phyloP scores from a whole-genome alignment of 2,329 filamentous ascomycete species.

The Cladophialophora exuberans region DNA sequence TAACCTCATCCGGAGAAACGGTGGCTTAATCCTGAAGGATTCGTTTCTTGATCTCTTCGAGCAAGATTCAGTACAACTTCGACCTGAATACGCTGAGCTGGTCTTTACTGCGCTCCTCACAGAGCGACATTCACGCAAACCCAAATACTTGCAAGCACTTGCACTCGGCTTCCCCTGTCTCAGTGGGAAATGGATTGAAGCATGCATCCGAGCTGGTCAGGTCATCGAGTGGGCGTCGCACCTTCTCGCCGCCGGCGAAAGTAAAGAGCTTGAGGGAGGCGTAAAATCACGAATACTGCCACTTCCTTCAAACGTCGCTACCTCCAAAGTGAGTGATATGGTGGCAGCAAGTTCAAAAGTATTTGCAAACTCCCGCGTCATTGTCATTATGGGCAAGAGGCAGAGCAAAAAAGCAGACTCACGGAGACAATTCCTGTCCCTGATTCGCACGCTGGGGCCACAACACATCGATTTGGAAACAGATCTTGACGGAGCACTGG shows the following conservation, averaged over 20 bases:
- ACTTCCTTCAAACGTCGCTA: conserved; percentile 42
- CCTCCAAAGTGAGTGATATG: conserved; percentile 60
- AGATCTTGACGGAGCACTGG: conserved; percentile 67
- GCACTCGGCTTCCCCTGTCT: conserved; percentile 87
- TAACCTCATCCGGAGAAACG: conserved; percentile 68
- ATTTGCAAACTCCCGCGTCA: conserved; percentile 66
- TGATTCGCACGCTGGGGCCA: conserved; percentile 78
- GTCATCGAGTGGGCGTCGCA: conserved; percentile 79
- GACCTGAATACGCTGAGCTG: conserved; percentile 54
- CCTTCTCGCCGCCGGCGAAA: conserved; percentile 82
- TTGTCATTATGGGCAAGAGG: conserved; percentile 73
- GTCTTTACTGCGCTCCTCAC: conserved; percentile 87
- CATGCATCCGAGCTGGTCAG: conserved; percentile 65
- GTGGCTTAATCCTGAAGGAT: conserved; percentile 70
- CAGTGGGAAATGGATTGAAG: conserved; percentile 76
- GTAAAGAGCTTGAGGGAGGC: conserved; percentile 73
- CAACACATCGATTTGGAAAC: conserved; percentile 65
- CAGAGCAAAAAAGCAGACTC: conserved; percentile 64
- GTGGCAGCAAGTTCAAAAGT: conserved; percentile 65
- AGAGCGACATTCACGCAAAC: conserved; percentile 80
- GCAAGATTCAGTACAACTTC: conserved; percentile 56
- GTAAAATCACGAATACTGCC: conserved; percentile 74
- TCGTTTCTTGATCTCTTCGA: conserved; percentile 82
- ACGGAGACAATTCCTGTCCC: conserved; percentile 75
- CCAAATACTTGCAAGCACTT: conserved; percentile 93